Evolutionary conservation across 176 grass and related monocot genomes (phyloP).

Genomic region (Carex pumila): DNA sequence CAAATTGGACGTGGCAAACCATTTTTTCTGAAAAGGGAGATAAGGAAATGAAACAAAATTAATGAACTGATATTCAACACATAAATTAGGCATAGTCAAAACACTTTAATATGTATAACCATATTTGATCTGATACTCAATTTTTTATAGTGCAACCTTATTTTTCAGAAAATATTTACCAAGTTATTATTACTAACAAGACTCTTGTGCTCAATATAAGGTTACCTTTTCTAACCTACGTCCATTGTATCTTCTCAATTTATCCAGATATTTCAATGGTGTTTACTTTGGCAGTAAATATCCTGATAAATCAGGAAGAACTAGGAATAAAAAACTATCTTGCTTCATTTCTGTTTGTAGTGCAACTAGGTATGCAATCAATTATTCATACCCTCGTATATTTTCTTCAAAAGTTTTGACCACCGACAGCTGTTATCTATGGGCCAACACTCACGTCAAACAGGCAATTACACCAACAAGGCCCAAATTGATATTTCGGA

Average conservation of each 20-base stretch:
- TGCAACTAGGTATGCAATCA: not conserved
- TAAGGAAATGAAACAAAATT: not conserved
- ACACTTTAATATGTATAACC: not conserved
- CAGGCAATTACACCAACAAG: not conserved
- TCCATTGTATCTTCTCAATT: not conserved
- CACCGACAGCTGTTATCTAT: not conserved
- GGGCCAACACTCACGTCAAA: not conserved
- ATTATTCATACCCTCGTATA: not conserved
- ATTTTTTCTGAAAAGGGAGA: conserved; percentile 39
- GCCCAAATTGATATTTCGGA: not conserved
- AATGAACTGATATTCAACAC: not conserved
- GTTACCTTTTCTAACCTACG: not conserved
- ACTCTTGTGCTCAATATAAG: not conserved
- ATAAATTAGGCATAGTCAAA: not conserved
- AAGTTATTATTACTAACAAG: not conserved
- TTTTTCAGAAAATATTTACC: not conserved
- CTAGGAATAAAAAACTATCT: not conserved
- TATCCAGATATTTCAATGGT: not conserved
- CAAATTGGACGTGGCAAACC: conserved; percentile 68
- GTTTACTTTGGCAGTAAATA: not conserved
- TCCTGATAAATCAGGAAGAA: not conserved
- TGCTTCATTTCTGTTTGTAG: not conserved
- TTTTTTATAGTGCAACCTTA: not conserved
- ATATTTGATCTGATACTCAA: not conserved
- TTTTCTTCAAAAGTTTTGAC: not conserved